Conservation (phyloP, 2,329 filamentous ascomycete genomes). For the Elsinoe arachidis region DNA sequence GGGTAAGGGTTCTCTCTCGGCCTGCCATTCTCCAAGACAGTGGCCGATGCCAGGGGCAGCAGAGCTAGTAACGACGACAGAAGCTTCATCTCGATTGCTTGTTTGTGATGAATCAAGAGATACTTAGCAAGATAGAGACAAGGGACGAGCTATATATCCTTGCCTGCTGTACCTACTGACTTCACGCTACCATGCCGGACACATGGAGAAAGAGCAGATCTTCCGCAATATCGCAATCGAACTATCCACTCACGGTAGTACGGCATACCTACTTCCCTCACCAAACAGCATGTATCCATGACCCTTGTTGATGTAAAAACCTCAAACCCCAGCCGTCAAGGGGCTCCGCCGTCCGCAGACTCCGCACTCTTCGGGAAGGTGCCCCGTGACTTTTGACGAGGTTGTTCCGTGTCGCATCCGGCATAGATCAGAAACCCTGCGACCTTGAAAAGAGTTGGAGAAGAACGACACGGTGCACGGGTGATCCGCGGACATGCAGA, state of each 20-base stretch:
- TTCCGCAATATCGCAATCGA: background rate
- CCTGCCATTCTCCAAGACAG: constrained; percentile 38
- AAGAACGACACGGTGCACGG: no score
- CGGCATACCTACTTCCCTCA: background rate
- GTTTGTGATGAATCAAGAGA: background rate
- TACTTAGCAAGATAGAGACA: background rate
- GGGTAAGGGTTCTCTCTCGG: constrained; percentile 31
- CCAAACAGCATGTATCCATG: no score
- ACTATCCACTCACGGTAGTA: background rate
- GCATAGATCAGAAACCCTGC: background rate
- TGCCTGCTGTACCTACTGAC: background rate
- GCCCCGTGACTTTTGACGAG: background rate
- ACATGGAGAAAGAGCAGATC: constrained; percentile 3
- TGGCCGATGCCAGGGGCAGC: constrained; percentile 20
- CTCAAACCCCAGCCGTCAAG: no score
- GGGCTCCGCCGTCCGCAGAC: background rate
- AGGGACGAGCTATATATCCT: background rate
- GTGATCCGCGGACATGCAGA: no score
- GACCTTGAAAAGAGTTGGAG: background rate
- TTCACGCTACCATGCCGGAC: background rate
- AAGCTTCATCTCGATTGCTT: background rate
- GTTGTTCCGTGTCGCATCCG: background rate
- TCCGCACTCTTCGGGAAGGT: constrained; percentile 6
- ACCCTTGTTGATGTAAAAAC: background rate
- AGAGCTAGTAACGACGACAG: background rate